Evolutionary conservation across 306 rosid genomes (phyloP).

Genomic region (Datisca glomerata): DNA sequence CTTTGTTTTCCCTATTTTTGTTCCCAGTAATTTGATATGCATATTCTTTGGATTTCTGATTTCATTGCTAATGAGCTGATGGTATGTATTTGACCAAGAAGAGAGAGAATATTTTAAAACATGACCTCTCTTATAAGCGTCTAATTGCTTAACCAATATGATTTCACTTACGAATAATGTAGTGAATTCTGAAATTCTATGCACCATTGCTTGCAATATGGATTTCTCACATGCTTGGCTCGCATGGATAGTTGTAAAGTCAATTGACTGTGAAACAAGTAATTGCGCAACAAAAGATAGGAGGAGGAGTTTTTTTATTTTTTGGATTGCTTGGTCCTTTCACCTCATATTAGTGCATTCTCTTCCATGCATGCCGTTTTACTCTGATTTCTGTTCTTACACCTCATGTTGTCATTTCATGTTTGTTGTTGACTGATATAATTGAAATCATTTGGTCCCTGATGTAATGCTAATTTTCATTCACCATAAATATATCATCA

Average conservation of each 20-base stretch:
- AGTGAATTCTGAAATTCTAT: background rate
- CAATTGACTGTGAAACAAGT: too few species aligned
- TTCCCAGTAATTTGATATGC: too few species aligned
- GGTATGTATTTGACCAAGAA: background rate
- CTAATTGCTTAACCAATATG: background rate
- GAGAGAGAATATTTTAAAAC: background rate
- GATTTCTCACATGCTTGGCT: background rate
- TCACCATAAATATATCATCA: background rate
- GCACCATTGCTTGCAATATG: background rate
- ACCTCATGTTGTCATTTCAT: too few species aligned
- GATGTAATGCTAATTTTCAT: conserved; percentile 1
- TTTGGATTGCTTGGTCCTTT: background rate
- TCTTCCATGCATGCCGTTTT: too few species aligned
- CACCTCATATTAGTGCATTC: background rate
- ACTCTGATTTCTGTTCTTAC: too few species aligned
- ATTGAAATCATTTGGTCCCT: too few species aligned
- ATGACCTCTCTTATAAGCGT: background rate
- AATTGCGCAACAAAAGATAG: too few species aligned
- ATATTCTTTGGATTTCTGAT: background rate
- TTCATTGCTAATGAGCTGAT: background rate
- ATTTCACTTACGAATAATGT: background rate
- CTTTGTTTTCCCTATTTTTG: too few species aligned
- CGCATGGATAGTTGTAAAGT: too few species aligned
- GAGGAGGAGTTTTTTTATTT: background rate
- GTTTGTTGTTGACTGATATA: too few species aligned